Conservation (phyloP, 169 alveolate species). For the Theileria equi region DNA sequence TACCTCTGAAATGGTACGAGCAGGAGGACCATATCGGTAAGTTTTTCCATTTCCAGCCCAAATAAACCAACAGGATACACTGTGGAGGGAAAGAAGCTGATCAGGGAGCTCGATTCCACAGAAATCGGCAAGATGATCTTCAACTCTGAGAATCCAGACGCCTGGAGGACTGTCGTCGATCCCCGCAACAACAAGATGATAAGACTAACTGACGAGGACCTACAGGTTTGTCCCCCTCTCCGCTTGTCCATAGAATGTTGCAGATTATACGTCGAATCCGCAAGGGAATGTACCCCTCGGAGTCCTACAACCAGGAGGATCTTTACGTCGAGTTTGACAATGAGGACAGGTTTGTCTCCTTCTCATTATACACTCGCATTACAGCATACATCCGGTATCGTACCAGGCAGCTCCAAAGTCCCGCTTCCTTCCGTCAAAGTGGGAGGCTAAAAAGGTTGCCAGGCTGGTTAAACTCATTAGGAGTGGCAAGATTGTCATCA, state of each 20-base stretch:
- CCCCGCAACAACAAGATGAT: conserved; percentile 39
- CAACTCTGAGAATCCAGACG: conserved; percentile 60
- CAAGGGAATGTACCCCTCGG: conserved; percentile 64
- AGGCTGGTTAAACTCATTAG: conserved; percentile 73
- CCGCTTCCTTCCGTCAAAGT: conserved; percentile 84
- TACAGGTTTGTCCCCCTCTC: conserved; percentile 4
- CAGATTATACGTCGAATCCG: conserved; percentile 59
- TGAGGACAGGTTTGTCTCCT: conserved; percentile 38
- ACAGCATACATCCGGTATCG: conserved; percentile 78
- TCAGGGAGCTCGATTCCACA: conserved; percentile 57
- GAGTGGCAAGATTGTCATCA: conserved; percentile 47
- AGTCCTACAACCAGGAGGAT: conserved; percentile 52
- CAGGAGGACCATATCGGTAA: conserved; percentile 59
- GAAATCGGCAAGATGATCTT: conserved; percentile 55
- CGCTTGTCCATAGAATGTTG: background rate
- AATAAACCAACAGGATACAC: conserved; percentile 38
- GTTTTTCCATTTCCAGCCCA: background rate
- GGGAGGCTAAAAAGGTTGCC: conserved; percentile 84
- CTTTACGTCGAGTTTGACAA: conserved; percentile 54
- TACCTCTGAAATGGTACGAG: conserved; percentile 58
- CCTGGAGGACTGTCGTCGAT: conserved; percentile 61
- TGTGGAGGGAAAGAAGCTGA: conserved; percentile 51
- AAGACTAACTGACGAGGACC: conserved; percentile 57
- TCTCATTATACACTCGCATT: background rate
- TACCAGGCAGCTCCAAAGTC: conserved; percentile 81